A percentile compares a stretch with the other conserved stretches of the same genome.
Conservation (phyloP, 371 early-diverging fungal genomes). For the Mortierella sp. region DNA sequence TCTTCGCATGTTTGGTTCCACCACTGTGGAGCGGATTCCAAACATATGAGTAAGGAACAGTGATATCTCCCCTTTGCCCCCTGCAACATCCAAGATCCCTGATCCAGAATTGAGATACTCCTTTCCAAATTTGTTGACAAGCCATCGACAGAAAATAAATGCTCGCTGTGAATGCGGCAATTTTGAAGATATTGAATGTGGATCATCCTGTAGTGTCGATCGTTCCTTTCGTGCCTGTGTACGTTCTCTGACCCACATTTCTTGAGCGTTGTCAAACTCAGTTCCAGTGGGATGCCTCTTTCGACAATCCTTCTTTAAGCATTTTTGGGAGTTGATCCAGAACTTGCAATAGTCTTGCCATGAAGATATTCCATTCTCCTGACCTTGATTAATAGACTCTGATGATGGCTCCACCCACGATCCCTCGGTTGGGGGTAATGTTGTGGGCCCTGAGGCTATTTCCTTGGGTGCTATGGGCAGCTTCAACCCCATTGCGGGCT, state of each 20-base stretch:
- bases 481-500: constrained; percentile 61
- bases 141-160: constrained; percentile 65
- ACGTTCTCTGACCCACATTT: constrained; percentile 61
- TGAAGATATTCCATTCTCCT: not conserved
- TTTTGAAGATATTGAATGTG: constrained; percentile 56
- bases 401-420: not conserved
- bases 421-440: not conserved
- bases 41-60: constrained; percentile 64
- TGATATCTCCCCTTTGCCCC: constrained; percentile 69
- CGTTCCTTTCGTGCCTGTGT: constrained; percentile 27
- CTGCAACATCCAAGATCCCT: constrained; percentile 67
- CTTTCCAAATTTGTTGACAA: constrained; percentile 57
- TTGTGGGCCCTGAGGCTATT: not conserved
- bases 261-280: constrained; percentile 19
- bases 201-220: constrained; percentile 41
- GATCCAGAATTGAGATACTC: constrained; percentile 46
- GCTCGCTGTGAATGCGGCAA: constrained; percentile 67
- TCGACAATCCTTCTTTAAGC: constrained; percentile 31
- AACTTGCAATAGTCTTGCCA: constrained; percentile 53
- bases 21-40: constrained; percentile 60
- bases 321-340: constrained; percentile 51
- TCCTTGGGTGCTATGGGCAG: constrained; percentile 9
- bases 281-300: constrained; percentile 35
- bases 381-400: too few relatives aligned
- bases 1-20: constrained; percentile 63